phyloP scores from a whole-genome alignment of 208 protist species.

The Tritrichomonas foetus region DNA sequence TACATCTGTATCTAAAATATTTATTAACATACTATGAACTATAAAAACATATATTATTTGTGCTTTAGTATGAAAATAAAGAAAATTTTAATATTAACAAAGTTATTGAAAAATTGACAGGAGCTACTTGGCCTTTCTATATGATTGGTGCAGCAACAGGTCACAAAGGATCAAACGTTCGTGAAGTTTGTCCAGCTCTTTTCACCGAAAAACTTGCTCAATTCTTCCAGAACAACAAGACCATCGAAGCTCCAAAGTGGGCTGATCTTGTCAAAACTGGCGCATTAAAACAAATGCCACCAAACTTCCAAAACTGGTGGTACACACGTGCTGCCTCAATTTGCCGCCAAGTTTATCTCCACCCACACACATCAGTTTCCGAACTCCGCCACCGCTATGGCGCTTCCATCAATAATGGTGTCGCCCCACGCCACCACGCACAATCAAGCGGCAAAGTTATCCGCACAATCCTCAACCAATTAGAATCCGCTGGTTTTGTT shows the following conservation, averaged over 20 bases:
- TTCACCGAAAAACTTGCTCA: too few species aligned
- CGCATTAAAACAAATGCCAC: slow-evolving; percentile 82
- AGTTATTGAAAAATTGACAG: not conserved
- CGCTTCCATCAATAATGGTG: slow-evolving; percentile 57
- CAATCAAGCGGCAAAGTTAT: slow-evolving; percentile 71
- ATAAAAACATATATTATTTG: not conserved
- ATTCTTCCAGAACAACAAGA: too few species aligned
- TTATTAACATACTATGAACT: too few species aligned
- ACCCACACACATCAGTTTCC: slow-evolving; percentile 77
- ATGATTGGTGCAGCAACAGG: slow-evolving; percentile 1
- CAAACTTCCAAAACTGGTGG: slow-evolving; percentile 93
- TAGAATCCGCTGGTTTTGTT: slow-evolving; percentile 62
- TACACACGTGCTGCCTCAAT: slow-evolving; percentile 86
- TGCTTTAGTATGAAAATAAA: not conserved
- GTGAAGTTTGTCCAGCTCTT: too few species aligned
- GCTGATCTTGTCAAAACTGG: too few species aligned
- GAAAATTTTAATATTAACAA: not conserved
- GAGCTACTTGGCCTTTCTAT: not conserved
- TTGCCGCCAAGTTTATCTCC: slow-evolving; percentile 87
- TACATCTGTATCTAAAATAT: too few species aligned
- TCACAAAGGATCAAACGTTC: too few species aligned
- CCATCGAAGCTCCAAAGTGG: too few species aligned
- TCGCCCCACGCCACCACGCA: slow-evolving; percentile 68
- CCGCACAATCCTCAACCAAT: slow-evolving; percentile 82
- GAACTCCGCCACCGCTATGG: slow-evolving; percentile 79